A percentile compares a stretch with the other conserved stretches of the same genome.
Conservation (phyloP, 306 rosid species). For the Phaseolus lunatus region DNA sequence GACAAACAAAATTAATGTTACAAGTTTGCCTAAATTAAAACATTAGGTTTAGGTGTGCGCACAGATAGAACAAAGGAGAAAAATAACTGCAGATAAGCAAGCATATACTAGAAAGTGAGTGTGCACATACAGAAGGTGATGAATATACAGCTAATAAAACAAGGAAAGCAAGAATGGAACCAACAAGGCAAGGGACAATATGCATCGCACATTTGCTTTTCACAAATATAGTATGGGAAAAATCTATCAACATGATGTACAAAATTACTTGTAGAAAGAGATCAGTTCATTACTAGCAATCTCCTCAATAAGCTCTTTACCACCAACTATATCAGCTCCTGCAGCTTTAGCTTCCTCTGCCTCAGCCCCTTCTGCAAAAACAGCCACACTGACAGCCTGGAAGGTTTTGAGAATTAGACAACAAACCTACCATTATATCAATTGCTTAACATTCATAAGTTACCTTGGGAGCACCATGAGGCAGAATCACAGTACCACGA, state of each 20-base stretch:
- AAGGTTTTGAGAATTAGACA: slow-evolving; percentile 51
- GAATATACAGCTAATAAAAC: not conserved
- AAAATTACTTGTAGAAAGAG: slow-evolving; percentile 43
- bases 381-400: slow-evolving; percentile 93
- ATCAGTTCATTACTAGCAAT: slow-evolving; percentile 76
- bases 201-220: slow-evolving; percentile 17
- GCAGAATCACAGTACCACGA: slow-evolving; percentile 91
- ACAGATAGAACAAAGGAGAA: not conserved
- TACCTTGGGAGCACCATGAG: slow-evolving; percentile 97
- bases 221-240: slow-evolving; percentile 21
- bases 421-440: slow-evolving; percentile 44
- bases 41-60: not conserved
- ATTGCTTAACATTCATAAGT: slow-evolving; percentile 26
- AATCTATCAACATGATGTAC: slow-evolving; percentile 6
- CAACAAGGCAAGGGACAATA: slow-evolving; percentile 23
- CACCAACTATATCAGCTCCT: slow-evolving; percentile 99
- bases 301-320: slow-evolving; percentile 88
- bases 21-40: not conserved
- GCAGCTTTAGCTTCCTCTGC: slow-evolving; percentile 99
- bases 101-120: slow-evolving; percentile 13
- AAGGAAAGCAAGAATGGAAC: slow-evolving; percentile 35
- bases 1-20: slow-evolving; percentile 15
- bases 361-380: slow-evolving; percentile 96
- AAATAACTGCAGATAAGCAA: not conserved
- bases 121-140: slow-evolving; percentile 10